Conservation (phyloP, 805 yeast genomes). For the Kazachstania psychrophila region DNA sequence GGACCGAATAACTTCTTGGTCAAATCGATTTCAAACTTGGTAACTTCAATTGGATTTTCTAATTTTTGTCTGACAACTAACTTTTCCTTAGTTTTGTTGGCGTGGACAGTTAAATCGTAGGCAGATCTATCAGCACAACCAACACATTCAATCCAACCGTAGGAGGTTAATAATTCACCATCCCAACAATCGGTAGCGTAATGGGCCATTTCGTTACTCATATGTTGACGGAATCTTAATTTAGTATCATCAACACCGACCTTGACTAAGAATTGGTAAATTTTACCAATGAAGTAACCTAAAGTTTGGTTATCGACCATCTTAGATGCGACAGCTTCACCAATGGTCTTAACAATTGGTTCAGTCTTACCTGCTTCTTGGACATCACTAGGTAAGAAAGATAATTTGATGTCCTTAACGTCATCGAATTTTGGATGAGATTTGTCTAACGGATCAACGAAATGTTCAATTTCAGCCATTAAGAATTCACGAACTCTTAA, state of each 20-base stretch:
- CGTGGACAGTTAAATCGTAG: slow-evolving; percentile 89
- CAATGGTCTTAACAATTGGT: slow-evolving; percentile 56
- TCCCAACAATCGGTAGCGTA: slow-evolving; percentile 99
- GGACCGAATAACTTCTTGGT: slow-evolving; percentile 97
- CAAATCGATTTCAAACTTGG: slow-evolving; percentile 73
- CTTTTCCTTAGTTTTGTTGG: slow-evolving; percentile 91
- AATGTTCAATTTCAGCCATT: slow-evolving; percentile 99
- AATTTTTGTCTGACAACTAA: slow-evolving; percentile 87
- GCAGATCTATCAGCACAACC: slow-evolving; percentile 99
- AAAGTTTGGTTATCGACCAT: slow-evolving; percentile 95
- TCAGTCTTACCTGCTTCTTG: slow-evolving; percentile 81
- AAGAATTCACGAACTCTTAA: slow-evolving; percentile 96
- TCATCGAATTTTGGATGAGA: slow-evolving; percentile 70
- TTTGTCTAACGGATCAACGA: slow-evolving; percentile 88
- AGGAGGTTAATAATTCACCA: slow-evolving; percentile 89
- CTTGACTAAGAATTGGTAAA: slow-evolving; percentile 69
- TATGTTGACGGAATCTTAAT: slow-evolving; percentile 95
- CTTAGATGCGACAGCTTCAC: slow-evolving; percentile 81
- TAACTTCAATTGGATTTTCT: slow-evolving; percentile 74
- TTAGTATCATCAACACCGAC: slow-evolving; percentile 83
- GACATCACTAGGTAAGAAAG: slow-evolving; percentile 75
- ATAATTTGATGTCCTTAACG: slow-evolving; percentile 61
- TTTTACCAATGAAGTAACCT: slow-evolving; percentile 94
- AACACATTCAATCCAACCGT: slow-evolving; percentile 99
- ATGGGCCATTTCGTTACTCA: slow-evolving; percentile 99